Conservation (phyloP, 768 basidiomycete species). For the Paxillus rubicundulus region DNA sequence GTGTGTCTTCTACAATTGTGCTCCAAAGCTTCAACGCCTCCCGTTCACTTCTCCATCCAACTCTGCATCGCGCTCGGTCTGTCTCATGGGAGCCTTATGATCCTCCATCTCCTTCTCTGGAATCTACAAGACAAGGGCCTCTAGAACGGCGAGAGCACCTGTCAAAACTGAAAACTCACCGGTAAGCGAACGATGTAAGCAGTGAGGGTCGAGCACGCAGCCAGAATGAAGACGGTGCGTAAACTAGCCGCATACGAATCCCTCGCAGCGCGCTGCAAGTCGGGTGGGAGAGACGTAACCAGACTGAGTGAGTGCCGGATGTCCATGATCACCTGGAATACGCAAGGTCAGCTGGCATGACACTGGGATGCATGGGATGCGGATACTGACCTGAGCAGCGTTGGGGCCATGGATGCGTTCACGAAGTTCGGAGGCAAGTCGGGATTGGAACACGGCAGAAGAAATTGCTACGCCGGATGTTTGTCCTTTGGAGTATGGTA, state of each 20-base stretch:
- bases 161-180: slow-evolving; percentile 1
- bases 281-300: slow-evolving; percentile 6
- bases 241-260: slow-evolving; percentile 22
- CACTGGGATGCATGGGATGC: background rate
- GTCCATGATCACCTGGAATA: slow-evolving; percentile 9
- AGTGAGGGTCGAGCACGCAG: slow-evolving; percentile 18
- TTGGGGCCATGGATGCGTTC: slow-evolving; percentile 11
- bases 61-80: background rate
- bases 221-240: slow-evolving; percentile 15
- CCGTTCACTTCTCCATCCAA: background rate
- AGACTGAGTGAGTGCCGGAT: slow-evolving; percentile 21
- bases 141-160: background rate
- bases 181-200: slow-evolving; percentile 19
- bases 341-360: no score
- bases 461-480: slow-evolving; percentile 20
- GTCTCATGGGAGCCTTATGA: background rate
- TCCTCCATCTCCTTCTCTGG: slow-evolving; percentile 10
- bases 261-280: slow-evolving; percentile 14
- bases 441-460: slow-evolving; percentile 22
- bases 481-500: slow-evolving; percentile 10
- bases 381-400: slow-evolving; percentile 7
- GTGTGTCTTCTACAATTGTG: no score
- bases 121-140: slow-evolving; percentile 4
- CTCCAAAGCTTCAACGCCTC: background rate
- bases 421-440: slow-evolving; percentile 14